phyloP scores from a whole-genome alignment of 768 basidiomycete genomes.

The Termitomyces sp. region DNA sequence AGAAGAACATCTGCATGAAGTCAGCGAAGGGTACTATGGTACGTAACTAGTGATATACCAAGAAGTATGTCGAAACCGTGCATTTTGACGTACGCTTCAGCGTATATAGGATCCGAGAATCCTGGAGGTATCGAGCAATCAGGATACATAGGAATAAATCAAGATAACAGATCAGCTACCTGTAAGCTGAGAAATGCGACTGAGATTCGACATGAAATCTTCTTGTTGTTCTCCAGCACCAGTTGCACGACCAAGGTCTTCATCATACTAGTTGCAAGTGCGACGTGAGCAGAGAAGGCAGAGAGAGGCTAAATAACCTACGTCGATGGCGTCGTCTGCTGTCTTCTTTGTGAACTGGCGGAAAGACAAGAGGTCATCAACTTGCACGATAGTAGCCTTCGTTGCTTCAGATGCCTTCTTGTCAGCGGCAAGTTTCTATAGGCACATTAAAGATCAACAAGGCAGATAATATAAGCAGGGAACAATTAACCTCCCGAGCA shows the following conservation, averaged over 20 bases:
- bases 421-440: constrained; percentile 82
- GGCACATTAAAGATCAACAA: background rate
- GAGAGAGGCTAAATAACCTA: constrained; percentile 22
- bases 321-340: constrained; percentile 72
- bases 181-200: constrained; percentile 89
- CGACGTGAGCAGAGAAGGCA: constrained; percentile 1
- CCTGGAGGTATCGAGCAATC: constrained; percentile 33
- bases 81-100: constrained; percentile 96
- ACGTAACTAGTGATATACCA: constrained; percentile 36
- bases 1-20: constrained; percentile 73
- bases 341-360: constrained; percentile 94
- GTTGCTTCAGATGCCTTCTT: constrained; percentile 78
- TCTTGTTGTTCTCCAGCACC: constrained; percentile 79
- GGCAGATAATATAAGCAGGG: background rate
- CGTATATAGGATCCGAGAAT: constrained; percentile 98
- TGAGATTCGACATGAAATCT: constrained; percentile 93
- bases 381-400: constrained; percentile 70
- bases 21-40: background rate
- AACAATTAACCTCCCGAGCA: constrained; percentile 72
- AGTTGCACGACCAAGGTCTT: constrained; percentile 86
- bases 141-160: background rate
- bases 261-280: constrained; percentile 59
- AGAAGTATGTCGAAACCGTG: constrained; percentile 96
- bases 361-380: constrained; percentile 90
- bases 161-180: constrained; percentile 33